Base-by-base conservation (phyloP, 2,329 filamentous ascomycete species). In the Fusarium coicis region DNA sequence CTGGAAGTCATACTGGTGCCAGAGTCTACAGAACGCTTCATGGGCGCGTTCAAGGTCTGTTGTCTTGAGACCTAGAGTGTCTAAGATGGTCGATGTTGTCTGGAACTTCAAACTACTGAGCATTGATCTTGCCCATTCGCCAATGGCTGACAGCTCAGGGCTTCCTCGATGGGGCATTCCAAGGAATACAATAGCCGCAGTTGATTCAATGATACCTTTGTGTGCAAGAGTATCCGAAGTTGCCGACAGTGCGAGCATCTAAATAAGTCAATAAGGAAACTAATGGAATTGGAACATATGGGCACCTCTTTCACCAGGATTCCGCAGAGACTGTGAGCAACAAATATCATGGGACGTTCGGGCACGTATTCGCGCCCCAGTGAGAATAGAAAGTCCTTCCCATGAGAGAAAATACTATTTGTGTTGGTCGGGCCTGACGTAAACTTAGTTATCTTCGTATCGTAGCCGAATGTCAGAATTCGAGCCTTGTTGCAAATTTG, bases 101-200 rank as follows among this genome's bases (percentile, higher is more conserved):
- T 52, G 73, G 34, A 56, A 64, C 11, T 74, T 62, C 5, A 74
- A 11, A 19, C 76, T 39, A 16, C 67, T 73, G 1, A 81, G 68
- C 0, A 81, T 10, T 1, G 66, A 63, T 11, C 67, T 28, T 5
- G 55, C 66, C 55, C 36, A 37, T 18, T 73, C 63, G 1, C 70
- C 72, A 6, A 47, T 73, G 4, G 26, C 71, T 52, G 49, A 76
- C 50, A 30, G 75, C 74, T 61, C 80, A 68, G 8, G 78, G 57
- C 36, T 69, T 2, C 61, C 81, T 74, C 72, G 61, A 54, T 83
- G 81, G 1, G 81, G 81, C 0, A 81, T 82, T 1, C 81, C 81
- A 16, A 83, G 78, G 39, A 83, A 83, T 0, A 83, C 42, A 4
- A 82, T 52, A 4, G 78, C 79, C 0, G 49, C 57, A 0, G 79